A percentile compares a stretch with the other conserved stretches of the same genome.
Evolutionary conservation across 2,329 filamentous ascomycete species (phyloP).

Genomic region (Phyllosticta paracitricarpa): DNA sequence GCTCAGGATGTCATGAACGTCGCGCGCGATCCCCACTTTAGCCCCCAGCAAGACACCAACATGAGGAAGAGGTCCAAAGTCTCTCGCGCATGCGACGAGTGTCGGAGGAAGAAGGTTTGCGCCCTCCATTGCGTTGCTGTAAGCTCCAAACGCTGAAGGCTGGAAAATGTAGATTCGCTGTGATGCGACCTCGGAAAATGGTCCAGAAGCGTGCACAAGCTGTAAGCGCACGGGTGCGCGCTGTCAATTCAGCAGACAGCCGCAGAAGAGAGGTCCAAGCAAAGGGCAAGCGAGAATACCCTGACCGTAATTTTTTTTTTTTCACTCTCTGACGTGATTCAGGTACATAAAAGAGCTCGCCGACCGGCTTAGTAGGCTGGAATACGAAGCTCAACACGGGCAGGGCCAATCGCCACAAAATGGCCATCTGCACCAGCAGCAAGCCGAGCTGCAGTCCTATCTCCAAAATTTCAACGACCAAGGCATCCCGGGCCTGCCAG

Average conservation of each 20-base stretch:
- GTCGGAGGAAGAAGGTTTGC: constrained; percentile 30
- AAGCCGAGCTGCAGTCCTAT: constrained; percentile 7
- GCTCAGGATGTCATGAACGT: constrained; percentile 29
- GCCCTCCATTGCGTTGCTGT: neutral
- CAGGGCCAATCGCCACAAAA: constrained; percentile 7
- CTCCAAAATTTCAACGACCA: constrained; percentile 18
- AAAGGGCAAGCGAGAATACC: constrained; percentile 23
- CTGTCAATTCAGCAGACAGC: constrained; percentile 32
- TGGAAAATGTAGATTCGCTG: constrained; percentile 25
- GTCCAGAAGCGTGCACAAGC: constrained; percentile 30
- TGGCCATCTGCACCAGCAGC: constrained; percentile 2
- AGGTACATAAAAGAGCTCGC: constrained; percentile 33
- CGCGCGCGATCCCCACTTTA: constrained; percentile 22
- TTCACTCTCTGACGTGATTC: neutral
- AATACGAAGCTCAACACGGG: constrained; percentile 13
- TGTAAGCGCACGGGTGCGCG: constrained; percentile 30
- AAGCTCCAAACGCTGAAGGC: neutral
- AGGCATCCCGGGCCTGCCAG: constrained; percentile 16
- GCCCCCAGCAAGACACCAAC: constrained; percentile 24
- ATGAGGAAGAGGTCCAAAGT: constrained; percentile 28
- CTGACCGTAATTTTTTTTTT: neutral
- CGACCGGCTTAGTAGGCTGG: constrained; percentile 28
- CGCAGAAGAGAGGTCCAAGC: constrained; percentile 32
- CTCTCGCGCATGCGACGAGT: constrained; percentile 33
- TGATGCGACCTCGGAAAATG: constrained; percentile 31